Base-by-base conservation (phyloP, 352 stramenopile species). In the Pythium phragmitis region DNA sequence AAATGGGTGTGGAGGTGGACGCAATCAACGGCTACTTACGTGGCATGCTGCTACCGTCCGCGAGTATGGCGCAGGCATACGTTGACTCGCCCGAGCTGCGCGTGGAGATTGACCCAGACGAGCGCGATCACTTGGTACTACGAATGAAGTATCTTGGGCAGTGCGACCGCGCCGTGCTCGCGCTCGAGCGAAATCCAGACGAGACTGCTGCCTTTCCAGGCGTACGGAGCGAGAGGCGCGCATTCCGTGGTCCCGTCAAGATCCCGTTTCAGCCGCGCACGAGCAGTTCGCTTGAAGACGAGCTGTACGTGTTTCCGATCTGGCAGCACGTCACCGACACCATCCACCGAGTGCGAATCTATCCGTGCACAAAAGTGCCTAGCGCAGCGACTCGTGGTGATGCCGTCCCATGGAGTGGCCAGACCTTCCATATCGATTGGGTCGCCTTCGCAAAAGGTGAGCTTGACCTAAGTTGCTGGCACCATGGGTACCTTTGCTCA, bases 381-480 rank as follows among this genome's bases (percentile, higher is more conserved):
- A 47, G 62, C 54, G n/a, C 63, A 21, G 28, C 66, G 33, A 17
- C 16, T 14, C 12, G 33, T 33, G 21, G 17, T 17, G 37, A 52
- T 23, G 11, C 23, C 13, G 47, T 57, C 14, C 14, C 60, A 34
- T 57, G 60, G 34, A 81, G 73, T n/a, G 82, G 80, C 0, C 82
- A 91, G 62, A 84, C 73, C 42, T 87, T 91, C 53, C 74, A 82
- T 4, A 69, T 91, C 48, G 82, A 91, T 65, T 91, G 82, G 82
- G 63, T 89, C 39, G 80, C 79, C 5, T 85, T 89, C 52, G 65
- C 75, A 9, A 91, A 91, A 75, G 76, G 76, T 81, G 55, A 16
- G 59, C 17, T 12, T 33, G 7, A 16, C 13, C 8, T 12, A 1
- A 37, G n/a, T 2, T 17, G 4, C n/a, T 48, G 9, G 21, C 8